phyloP scores from a whole-genome alignment of 768 basidiomycete genomes.

The Trametes cubensis region DNA sequence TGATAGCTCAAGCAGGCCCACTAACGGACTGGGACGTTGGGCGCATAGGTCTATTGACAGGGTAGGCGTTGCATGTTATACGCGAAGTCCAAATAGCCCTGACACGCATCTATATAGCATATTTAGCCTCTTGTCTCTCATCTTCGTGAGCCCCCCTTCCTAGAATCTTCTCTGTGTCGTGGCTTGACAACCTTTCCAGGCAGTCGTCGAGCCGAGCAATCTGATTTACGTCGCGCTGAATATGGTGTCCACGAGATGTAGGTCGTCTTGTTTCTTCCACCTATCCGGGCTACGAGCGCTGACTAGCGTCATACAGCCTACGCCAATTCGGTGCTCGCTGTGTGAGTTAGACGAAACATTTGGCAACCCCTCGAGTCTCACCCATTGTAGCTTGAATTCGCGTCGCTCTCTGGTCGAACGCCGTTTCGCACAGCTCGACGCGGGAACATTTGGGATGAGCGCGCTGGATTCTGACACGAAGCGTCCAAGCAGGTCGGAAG shows the following conservation, averaged over 20 bases:
- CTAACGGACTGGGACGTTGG: no score
- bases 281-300: neutral
- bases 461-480: neutral
- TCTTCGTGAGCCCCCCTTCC: neutral
- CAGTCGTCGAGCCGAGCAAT: conserved; percentile 1
- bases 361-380: no score
- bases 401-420: conserved; percentile 2
- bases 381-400: neutral
- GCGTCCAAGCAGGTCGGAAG: neutral
- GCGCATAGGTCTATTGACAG: neutral
- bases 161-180: neutral
- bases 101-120: neutral
- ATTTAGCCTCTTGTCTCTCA: conserved; percentile 1
- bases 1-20: no score
- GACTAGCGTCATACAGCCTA: neutral
- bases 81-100: no score
- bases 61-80: neutral
- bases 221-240: conserved; percentile 1
- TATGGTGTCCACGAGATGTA: conserved; percentile 11
- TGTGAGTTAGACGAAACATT: neutral
- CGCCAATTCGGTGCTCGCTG: conserved; percentile 6
- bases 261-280: neutral
- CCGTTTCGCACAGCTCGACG: conserved; percentile 1
- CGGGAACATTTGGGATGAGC: conserved; percentile 9
- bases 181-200: neutral